Conservation (phyloP, 139 green algal genomes). For the Desmodesmus armatus region DNA sequence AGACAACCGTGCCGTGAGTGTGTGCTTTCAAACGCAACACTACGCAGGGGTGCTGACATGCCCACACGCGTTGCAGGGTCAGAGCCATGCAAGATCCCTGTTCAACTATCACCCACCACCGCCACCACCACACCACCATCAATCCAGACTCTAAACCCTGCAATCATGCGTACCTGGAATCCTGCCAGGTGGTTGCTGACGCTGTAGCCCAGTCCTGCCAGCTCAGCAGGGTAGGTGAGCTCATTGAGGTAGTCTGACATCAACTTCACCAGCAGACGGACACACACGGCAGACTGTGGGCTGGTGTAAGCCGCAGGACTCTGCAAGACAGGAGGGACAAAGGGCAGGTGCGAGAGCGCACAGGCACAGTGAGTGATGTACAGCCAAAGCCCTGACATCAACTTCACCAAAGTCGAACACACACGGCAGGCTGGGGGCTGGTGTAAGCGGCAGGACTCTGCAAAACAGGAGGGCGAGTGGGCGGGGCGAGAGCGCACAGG, state of each 20-base stretch:
- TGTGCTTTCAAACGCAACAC: too few relatives aligned
- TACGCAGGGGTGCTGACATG: too few relatives aligned
- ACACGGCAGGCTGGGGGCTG: slow-evolving; percentile 71
- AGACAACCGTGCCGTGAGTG: too few relatives aligned
- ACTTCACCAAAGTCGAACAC: slow-evolving; percentile 79
- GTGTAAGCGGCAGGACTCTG: slow-evolving; percentile 64
- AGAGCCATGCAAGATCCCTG: too few relatives aligned
- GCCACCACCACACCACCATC: too few relatives aligned
- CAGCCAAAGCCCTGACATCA: too few relatives aligned
- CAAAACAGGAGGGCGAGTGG: not conserved
- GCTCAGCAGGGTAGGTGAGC: slow-evolving; percentile 86
- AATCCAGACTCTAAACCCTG: too few relatives aligned
- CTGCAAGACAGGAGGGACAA: not conserved
- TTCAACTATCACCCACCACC: too few relatives aligned
- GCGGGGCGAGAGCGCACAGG: too few relatives aligned
- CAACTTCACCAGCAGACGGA: slow-evolving; percentile 79
- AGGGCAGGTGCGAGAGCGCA: too few relatives aligned
- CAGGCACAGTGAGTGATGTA: too few relatives aligned
- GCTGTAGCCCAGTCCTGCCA: slow-evolving; percentile 81
- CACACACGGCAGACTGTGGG: slow-evolving; percentile 75
- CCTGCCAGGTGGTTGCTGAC: slow-evolving; percentile 53
- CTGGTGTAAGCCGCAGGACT: slow-evolving; percentile 65
- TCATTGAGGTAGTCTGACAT: slow-evolving; percentile 88
- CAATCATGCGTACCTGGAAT: slow-evolving; percentile 51
- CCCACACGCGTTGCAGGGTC: too few relatives aligned